phyloP scores from a whole-genome alignment of 768 basidiomycete species.

The Sporobolomyces roseus region DNA sequence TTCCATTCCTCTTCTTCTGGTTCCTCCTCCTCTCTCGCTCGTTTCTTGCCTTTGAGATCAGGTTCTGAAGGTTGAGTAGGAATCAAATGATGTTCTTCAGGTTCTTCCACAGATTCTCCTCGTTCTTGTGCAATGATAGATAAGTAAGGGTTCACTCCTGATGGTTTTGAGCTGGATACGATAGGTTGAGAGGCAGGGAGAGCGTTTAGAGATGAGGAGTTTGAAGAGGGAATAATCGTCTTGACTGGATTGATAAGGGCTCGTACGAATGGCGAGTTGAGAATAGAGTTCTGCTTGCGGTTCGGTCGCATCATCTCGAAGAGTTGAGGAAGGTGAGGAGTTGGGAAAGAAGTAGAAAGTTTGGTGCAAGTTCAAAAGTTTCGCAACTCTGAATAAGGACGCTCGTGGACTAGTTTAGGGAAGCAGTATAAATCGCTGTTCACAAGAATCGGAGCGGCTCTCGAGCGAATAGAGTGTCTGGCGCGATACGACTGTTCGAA shows the following conservation, averaged over 20 bases:
- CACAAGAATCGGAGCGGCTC: too few relatives aligned
- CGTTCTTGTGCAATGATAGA: background rate
- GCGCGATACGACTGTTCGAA: too few relatives aligned
- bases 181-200: background rate
- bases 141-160: slow-evolving; percentile 5
- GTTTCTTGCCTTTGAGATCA: slow-evolving; percentile 35
- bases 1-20: slow-evolving; percentile 7
- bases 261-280: slow-evolving; percentile 36
- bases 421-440: too few relatives aligned
- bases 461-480: too few relatives aligned
- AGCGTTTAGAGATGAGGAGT: background rate
- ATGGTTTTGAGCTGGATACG: background rate
- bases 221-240: slow-evolving; percentile 2
- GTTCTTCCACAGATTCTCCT: background rate
- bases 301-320: slow-evolving; percentile 21
- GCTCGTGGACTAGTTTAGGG: too few relatives aligned
- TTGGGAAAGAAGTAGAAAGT: too few relatives aligned
- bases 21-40: slow-evolving; percentile 3
- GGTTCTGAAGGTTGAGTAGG: slow-evolving; percentile 28
- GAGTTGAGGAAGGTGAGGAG: too few relatives aligned
- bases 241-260: slow-evolving; percentile 35
- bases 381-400: too few relatives aligned
- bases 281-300: slow-evolving; percentile 17
- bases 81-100: slow-evolving; percentile 10
- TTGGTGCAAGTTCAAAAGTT: too few relatives aligned